Base-by-base conservation (phyloP, 352 stramenopile genomes). In the Peronospora tabacina region DNA sequence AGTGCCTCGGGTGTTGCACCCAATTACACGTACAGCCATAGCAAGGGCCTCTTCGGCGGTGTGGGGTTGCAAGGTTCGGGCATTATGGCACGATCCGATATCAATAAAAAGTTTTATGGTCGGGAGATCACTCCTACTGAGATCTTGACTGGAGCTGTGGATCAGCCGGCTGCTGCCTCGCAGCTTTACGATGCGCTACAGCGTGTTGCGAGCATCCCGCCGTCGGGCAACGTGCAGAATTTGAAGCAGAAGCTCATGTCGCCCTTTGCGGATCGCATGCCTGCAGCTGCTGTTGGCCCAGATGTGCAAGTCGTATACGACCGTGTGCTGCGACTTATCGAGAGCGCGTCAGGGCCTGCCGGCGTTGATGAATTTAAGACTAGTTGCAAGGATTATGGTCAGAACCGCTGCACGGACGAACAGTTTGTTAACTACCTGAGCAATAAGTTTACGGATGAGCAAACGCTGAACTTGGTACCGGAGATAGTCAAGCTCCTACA, bases 101-200 rank as follows among this genome's bases (percentile, higher is more conserved):
- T 94, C 35, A 94, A 94, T 68, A 84, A 85, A 61, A 87, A 87
- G 49, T 94, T 94, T 45, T 94, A 94, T 50, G 83, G 83, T n/a
- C 71, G 77, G 8, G 78, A 94, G 26, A 88, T 94, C 46, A 76
- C 76, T 39, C 82, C 82, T 19, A 87, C 75, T 0, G 82, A 94
- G 59, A 92, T 94, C 47, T 47, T 94, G 17, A 90, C 75, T 1
- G 82, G 82, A 8, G 77, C 73, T 6, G 82, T 94, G 16, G 79
- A 91, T 47, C 82, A 90, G 54, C 82, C 80, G 1, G 74, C 75
- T 2, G 78, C 82, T n/a, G 82, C 80, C 13, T 84, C 75, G 37
- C 76, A 85, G 53, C 63, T 94, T 16, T 94, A 94, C 46, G 82
- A 91, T 34, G 73, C 75, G 17, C 71, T 93, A 45, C 82, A 88